Percentiles rank a stretch among this genome's conserved stretches.
These are phyloP conservation scores for Coniella lustricola DNA, from an alignment of 2,329 filamentous ascomycete genomes.

Conservation along the genomic window DNA sequence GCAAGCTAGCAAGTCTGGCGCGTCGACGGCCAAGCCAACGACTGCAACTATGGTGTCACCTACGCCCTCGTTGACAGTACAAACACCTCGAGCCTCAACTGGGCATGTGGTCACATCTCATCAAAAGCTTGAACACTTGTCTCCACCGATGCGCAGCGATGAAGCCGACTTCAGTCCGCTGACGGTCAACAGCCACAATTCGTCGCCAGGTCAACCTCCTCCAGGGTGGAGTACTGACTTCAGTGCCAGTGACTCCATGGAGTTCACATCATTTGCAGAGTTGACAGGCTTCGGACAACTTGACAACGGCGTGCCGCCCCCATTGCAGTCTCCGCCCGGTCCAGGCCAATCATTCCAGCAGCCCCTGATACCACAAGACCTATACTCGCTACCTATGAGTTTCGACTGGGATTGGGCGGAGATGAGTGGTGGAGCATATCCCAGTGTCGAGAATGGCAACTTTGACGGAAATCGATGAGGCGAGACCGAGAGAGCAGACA, in stretches of 20 bases:
- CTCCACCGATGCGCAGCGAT: conserved; percentile 22
- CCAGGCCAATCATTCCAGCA: conserved; percentile 57
- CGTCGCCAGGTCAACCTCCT: conserved; percentile 38
- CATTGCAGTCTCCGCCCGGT: conserved; percentile 29
- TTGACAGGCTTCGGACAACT: conserved; percentile 36
- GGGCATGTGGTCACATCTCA: conserved; percentile 25
- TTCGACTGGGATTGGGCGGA: conserved; percentile 81
- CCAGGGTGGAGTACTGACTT: conserved; percentile 43
- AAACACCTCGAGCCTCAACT: conserved; percentile 26
- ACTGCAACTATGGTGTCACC: conserved; percentile 1
- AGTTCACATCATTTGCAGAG: conserved; percentile 34
- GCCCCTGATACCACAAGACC: conserved; percentile 82
- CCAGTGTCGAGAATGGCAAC: conserved; percentile 56
- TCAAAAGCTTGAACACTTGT: conserved; percentile 23
- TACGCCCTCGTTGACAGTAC: conserved; percentile 20
- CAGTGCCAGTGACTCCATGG: conserved; percentile 25
- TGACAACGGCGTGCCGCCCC: conserved; percentile 20
- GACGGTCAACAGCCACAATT: conserved; percentile 30
- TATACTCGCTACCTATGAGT: conserved; percentile 95
- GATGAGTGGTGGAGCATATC: conserved; percentile 59
- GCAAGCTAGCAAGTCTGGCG: conserved; percentile 6
- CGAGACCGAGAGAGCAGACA: not conserved
- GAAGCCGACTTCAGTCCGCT: conserved; percentile 31
- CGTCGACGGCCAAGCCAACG: conserved; percentile 4
- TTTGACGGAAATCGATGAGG: conserved; percentile 27